Base-by-base conservation (phyloP, 768 basidiomycete genomes). In the Boletus sp. region DNA sequence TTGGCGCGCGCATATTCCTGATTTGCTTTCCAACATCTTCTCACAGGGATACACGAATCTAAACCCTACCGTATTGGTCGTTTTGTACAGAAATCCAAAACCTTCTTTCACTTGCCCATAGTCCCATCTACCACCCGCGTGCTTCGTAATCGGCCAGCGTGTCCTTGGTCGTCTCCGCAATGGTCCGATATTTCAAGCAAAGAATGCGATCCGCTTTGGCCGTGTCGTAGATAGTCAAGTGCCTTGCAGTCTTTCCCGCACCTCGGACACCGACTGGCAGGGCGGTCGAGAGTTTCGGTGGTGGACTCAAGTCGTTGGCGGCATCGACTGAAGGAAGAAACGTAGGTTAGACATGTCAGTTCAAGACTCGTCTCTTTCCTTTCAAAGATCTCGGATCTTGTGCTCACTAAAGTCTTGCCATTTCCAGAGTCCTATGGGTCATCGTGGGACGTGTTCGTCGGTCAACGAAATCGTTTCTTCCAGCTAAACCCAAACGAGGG, bases 91-190 rank as follows among this genome's bases (percentile, higher is more conserved):
- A 34, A 54, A 1, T 3, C 7, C 13, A n/a, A 6, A 1, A 10
- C 47, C 48, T 29, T 3, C 13, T 10, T 13, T 30, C 19, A 4
- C 9, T 30, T 5, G 7, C 9, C 14, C 38, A 13, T 7, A 29
- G 2, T 15, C 3, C 23, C 5, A 4, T 52, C 34, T 62, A 74
- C 78, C 77, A 80, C 1, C 76, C 75, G 27, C 72, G 70, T n/a
- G 58, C 63, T 59, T 75, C 74, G 47, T 74, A 80, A 55, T 81
- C 76, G 7, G 64, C 69, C 37, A 81, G 47, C 8, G 67, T 71
- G 54, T 77, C 81, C 50, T 55, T 71, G 8, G 75, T 68, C 9
- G 72, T 70, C 59, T 79, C 73, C 56, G 72, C 73, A 38, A 73
- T 70, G 4, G 70, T 68, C 14, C 67, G 68, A 50, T 75, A 80